Conservation (phyloP, 306 rosid genomes). For the Quercus alba region DNA sequence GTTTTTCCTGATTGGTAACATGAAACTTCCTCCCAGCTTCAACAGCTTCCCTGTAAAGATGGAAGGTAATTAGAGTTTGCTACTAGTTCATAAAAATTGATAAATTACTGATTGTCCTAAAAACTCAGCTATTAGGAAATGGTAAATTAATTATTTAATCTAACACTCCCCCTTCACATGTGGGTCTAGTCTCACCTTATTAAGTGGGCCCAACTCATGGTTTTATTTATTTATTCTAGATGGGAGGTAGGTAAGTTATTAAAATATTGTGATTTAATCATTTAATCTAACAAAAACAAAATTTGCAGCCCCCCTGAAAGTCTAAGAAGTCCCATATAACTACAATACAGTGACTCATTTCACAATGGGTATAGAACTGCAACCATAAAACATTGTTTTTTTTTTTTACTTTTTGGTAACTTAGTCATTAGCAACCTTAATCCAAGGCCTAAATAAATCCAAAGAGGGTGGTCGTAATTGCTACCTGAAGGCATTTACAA, state of each 20-base stretch:
- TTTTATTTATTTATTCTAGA: too few relatives aligned
- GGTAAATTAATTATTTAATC: too few relatives aligned
- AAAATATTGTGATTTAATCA: too few relatives aligned
- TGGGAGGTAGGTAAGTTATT: too few relatives aligned
- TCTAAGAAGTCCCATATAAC: not conserved
- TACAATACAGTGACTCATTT: not conserved
- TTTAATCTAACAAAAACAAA: too few relatives aligned
- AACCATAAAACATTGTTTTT: too few relatives aligned
- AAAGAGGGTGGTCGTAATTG: not conserved
- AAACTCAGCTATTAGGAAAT: too few relatives aligned
- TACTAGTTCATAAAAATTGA: not conserved
- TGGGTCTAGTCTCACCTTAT: too few relatives aligned
- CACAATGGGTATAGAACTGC: not conserved
- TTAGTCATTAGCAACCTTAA: not conserved
- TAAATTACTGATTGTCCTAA: too few relatives aligned
- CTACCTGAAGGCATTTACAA: conserved; percentile 87
- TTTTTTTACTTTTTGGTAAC: not conserved
- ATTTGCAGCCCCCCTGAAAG: not conserved
- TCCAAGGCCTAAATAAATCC: not conserved
- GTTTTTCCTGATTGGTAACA: conserved; percentile 39
- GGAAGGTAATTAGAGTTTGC: conserved; percentile 1
- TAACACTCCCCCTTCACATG: too few relatives aligned
- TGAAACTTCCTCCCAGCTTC: conserved; percentile 91
- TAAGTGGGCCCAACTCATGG: too few relatives aligned
- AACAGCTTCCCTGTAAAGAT: conserved; percentile 80